Percentiles rank a stretch among this genome's conserved stretches.
These are phyloP conservation scores for Mortierella claussenii DNA, from an alignment of 192 early-diverging fungal species.

Conservation along the genomic window DNA sequence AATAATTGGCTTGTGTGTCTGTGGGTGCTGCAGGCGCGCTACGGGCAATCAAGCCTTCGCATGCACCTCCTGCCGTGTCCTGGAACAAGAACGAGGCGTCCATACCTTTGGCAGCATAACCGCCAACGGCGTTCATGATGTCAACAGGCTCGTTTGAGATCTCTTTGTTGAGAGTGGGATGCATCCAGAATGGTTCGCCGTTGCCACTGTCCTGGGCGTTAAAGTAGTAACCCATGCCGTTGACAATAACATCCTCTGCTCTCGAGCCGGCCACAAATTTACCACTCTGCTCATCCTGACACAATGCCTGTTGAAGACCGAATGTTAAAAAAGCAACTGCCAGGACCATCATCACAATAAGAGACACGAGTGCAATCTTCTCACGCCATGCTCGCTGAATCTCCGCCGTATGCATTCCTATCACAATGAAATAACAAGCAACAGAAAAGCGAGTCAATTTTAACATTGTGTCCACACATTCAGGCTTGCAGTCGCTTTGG, in stretches of 20 bases:
- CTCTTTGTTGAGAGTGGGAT: slow-evolving; percentile 51
- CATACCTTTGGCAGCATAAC: slow-evolving; percentile 69
- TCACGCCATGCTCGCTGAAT: slow-evolving; percentile 91
- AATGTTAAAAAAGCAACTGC: slow-evolving; percentile 89
- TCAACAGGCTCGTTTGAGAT: slow-evolving; percentile 35
- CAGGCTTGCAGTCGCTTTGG: neutral
- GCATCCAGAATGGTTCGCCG: slow-evolving; percentile 52
- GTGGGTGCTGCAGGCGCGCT: slow-evolving; percentile 18
- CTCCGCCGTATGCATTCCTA: slow-evolving; percentile 67
- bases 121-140: slow-evolving; percentile 63
- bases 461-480: no score
- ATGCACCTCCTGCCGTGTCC: slow-evolving; percentile 65
- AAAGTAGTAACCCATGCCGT: slow-evolving; percentile 72
- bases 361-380: slow-evolving; percentile 87
- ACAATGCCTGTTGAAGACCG: slow-evolving; percentile 64
- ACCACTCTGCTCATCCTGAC: slow-evolving; percentile 51
- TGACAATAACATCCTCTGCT: slow-evolving; percentile 64
- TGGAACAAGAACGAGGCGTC: slow-evolving; percentile 83
- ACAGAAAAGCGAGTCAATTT: no score
- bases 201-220: slow-evolving; percentile 54
- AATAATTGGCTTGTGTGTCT: slow-evolving; percentile 44
- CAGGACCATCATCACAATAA: slow-evolving; percentile 79
- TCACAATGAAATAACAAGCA: neutral
- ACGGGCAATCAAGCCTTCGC: slow-evolving; percentile 59
- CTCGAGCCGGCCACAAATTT: slow-evolving; percentile 58